Evolutionary conservation across 2,329 filamentous ascomycete species (phyloP), one percentile per base, ranked within the genome.

Genomic region (Cladosporium phlei): DNA sequence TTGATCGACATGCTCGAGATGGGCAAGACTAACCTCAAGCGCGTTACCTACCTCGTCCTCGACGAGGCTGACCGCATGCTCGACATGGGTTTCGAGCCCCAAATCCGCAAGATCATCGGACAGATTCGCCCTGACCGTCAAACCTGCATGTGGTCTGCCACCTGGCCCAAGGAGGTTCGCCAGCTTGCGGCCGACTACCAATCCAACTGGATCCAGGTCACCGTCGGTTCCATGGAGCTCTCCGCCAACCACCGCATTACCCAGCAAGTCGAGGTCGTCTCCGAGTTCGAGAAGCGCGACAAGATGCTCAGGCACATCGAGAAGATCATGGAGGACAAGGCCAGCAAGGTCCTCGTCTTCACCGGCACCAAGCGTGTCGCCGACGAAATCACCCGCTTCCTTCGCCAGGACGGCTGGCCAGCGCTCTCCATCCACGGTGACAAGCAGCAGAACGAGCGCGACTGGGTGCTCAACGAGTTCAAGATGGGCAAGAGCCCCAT

Each of bases 11-110:
- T 97, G 88, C 81, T 98, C 24, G 93, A 97, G 73, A 88, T 88
- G 58, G 91, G 90, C 69, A 95, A 94, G 78, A 98, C 93, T 61
- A 97, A 98, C 75, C 82, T 98, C 54, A 91, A 91, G 57, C 89
- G 93, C 69, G 90, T 97, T 53, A 98, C 93, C 47, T 98, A 98
- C 74, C 78, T 98, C 48, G 93, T 97, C 58, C 89, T 98, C 55
- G 93, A 98, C 63, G 93, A 98, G 76, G 93, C 93, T 67, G 93
- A 98, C 74, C 91, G 93, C 65, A 98, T 98, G 93, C 79, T 98
- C 68, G 93, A 98, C 75, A 98, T 98, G 93, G 93, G 93, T 82
- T 97, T 98, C 73, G 93, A 98, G 75, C 93, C 93, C 57, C 93
- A 97, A 70, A 97, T 98, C 63, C 88, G 93, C 76, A 97, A 97